A percentile compares a stretch with the other conserved stretches of the same genome.
phyloP scores from a whole-genome alignment of 805 yeast genomes.

The Saccharomycopsis olivae region DNA sequence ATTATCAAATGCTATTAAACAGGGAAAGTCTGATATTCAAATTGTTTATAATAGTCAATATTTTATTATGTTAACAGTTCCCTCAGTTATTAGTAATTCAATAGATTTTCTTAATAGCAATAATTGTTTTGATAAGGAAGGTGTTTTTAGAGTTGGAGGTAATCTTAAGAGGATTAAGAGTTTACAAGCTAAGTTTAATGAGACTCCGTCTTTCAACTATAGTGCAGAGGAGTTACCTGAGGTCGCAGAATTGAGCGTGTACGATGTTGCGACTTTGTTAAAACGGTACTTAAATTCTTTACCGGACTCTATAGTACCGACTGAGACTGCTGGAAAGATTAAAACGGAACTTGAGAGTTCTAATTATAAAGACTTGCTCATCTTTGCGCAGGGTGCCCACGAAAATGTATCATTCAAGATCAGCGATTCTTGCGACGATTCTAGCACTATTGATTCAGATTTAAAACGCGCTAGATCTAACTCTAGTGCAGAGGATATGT shows the following conservation, averaged over 20 bases:
- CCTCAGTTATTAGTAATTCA: constrained; percentile 10
- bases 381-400: constrained; percentile 14
- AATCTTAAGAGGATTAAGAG: constrained; percentile 82
- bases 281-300: constrained; percentile 78
- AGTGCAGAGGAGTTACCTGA: neutral
- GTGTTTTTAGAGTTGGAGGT: constrained; percentile 89
- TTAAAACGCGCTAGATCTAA: neutral
- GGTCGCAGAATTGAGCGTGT: constrained; percentile 39
- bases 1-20: too few relatives aligned
- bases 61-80: constrained; percentile 4
- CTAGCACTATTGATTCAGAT: neutral
- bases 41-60: constrained; percentile 1
- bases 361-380: constrained; percentile 7
- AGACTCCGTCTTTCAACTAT: constrained; percentile 45
- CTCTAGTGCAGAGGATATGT: neutral
- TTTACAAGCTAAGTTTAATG: constrained; percentile 69
- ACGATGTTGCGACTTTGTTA: constrained; percentile 88
- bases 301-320: constrained; percentile 86
- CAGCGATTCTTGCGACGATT: neutral
- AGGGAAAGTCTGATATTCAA: too few relatives aligned
- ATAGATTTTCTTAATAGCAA: constrained; percentile 11
- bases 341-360: constrained; percentile 14
- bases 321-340: constrained; percentile 20
- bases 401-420: constrained; percentile 18
- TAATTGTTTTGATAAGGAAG: constrained; percentile 57